These are phyloP conservation scores for Middelhovenomyces tepae DNA, from an alignment of 805 yeast genomes.

Conservation along the genomic window DNA sequence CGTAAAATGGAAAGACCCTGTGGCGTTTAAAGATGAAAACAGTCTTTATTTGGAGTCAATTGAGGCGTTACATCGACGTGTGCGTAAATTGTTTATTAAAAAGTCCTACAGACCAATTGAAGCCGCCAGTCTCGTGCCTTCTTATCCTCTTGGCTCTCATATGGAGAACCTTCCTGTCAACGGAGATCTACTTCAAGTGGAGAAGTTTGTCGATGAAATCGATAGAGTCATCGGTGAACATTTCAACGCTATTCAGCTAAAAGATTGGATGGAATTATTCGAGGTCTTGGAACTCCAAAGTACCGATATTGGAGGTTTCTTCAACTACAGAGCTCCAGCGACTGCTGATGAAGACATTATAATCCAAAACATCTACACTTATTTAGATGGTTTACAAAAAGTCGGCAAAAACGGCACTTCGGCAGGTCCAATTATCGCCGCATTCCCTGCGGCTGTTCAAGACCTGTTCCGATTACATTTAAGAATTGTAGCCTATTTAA, in stretches of 20 bases:
- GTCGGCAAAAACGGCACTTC: conserved; percentile 25
- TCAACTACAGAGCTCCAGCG: conserved; percentile 41
- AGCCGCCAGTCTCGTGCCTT: conserved; percentile 18
- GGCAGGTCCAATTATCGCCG: conserved; percentile 29
- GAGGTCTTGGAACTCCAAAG: conserved; percentile 66
- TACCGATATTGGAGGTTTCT: conserved; percentile 48
- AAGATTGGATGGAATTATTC: conserved; percentile 73
- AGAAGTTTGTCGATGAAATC: conserved; percentile 51
- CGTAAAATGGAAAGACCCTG: conserved; percentile 20
- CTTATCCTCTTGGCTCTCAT: conserved; percentile 14
- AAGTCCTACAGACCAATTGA: conserved; percentile 27
- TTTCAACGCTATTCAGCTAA: conserved; percentile 46
- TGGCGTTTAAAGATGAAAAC: conserved; percentile 13
- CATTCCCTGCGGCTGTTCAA: conserved; percentile 62
- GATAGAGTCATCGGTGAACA: conserved; percentile 54
- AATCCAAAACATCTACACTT: conserved; percentile 60
- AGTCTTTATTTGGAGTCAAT: conserved; percentile 20
- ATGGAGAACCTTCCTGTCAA: conserved; percentile 14
- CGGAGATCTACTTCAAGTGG: conserved; percentile 29
- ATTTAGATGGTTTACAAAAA: conserved; percentile 49
- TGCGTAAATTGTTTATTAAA: conserved; percentile 49
- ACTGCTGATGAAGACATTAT: conserved; percentile 44
- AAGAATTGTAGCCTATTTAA: conserved; percentile 56
- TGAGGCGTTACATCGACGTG: conserved; percentile 45
- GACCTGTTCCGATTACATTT: conserved; percentile 57